Evolutionary conservation across 2,329 filamentous ascomycete species (phyloP).

Genomic region (Talaromyces funiculosus): DNA sequence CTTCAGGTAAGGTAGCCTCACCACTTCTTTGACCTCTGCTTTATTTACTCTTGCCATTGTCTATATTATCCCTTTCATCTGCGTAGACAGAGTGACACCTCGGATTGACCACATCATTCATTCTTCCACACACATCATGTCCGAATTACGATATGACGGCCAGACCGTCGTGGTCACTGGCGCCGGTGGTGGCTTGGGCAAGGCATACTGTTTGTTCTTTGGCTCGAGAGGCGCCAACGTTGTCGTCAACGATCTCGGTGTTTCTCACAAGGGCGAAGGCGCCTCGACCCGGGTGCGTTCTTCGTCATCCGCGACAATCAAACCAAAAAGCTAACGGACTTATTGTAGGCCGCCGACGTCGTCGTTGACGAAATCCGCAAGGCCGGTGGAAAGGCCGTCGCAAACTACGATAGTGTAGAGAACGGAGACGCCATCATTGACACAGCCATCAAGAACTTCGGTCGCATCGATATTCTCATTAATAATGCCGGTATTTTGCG

Average conservation of each 20-base stretch:
- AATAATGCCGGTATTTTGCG: conserved; percentile 97
- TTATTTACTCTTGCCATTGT: neutral
- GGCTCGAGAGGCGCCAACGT: conserved; percentile 86
- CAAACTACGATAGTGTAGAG: conserved; percentile 84
- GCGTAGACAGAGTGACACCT: neutral
- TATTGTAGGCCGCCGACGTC: conserved; percentile 56
- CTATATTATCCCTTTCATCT: neutral
- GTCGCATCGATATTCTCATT: conserved; percentile 84
- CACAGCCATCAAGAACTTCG: conserved; percentile 45
- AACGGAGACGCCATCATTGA: conserved; percentile 90
- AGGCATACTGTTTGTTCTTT: conserved; percentile 83
- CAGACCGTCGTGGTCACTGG: conserved; percentile 87
- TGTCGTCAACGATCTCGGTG: conserved; percentile 94
- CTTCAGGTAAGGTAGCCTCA: neutral
- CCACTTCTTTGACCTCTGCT: neutral
- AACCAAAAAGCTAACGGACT: neutral
- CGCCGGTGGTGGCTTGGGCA: conserved; percentile 74
- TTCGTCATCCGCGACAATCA: neutral
- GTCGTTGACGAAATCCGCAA: conserved; percentile 55
- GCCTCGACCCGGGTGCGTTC: conserved; percentile 71
- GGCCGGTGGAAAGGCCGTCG: conserved; percentile 88
- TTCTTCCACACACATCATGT: conserved; percentile 44
- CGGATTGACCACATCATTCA: neutral
- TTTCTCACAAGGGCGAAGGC: conserved; percentile 88
- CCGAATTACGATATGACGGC: conserved; percentile 74